A percentile compares a stretch with the other conserved stretches of the same genome.
These are phyloP conservation scores for Chaetomiaceae sp. DNA, from an alignment of 2,329 filamentous ascomycete species.

Conservation along the genomic window DNA sequence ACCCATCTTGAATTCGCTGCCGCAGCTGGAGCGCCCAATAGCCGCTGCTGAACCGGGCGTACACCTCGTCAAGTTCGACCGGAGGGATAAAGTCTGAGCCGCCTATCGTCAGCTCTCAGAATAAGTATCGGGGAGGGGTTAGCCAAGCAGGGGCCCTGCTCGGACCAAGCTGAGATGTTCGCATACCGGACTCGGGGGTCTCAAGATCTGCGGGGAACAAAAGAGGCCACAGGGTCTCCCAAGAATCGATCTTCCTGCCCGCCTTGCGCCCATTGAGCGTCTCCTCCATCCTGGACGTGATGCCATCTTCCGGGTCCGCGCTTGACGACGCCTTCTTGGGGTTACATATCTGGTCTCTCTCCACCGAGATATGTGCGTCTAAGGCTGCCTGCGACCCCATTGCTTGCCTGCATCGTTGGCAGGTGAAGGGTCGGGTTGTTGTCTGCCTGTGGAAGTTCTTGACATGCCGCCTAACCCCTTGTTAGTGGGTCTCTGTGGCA, in stretches of 20 bases:
- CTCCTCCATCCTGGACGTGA: constrained; percentile 18
- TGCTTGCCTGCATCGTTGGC: constrained; percentile 22
- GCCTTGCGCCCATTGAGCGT: constrained; percentile 23
- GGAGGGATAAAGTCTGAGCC: constrained; percentile 23
- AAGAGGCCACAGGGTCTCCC: constrained; percentile 20
- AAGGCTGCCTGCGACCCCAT: constrained; percentile 15
- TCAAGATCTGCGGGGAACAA: constrained; percentile 17
- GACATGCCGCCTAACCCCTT: constrained; percentile 22
- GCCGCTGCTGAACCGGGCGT: constrained; percentile 15
- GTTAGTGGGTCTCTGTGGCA: too few species aligned
- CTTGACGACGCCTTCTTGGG: constrained; percentile 6
- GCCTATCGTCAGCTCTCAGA: background rate
- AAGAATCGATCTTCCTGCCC: constrained; percentile 21
- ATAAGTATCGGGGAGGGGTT: background rate
- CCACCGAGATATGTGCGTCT: constrained; percentile 14
- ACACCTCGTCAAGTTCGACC: constrained; percentile 24
- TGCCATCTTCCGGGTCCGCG: constrained; percentile 25
- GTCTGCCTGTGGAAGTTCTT: constrained; percentile 23
- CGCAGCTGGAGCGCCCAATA: background rate
- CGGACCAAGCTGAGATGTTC: too few species aligned
- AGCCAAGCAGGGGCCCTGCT: background rate
- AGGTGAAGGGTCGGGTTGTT: constrained; percentile 9
- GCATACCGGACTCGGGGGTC: constrained; percentile 17
- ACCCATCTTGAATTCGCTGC: constrained; percentile 1
- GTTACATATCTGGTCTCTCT: constrained; percentile 18